Evolutionary conservation across 1,284 basidiomycete species (phyloP), one percentile per base, ranked within the genome.

Genomic region (Sparassis latifolia): DNA sequence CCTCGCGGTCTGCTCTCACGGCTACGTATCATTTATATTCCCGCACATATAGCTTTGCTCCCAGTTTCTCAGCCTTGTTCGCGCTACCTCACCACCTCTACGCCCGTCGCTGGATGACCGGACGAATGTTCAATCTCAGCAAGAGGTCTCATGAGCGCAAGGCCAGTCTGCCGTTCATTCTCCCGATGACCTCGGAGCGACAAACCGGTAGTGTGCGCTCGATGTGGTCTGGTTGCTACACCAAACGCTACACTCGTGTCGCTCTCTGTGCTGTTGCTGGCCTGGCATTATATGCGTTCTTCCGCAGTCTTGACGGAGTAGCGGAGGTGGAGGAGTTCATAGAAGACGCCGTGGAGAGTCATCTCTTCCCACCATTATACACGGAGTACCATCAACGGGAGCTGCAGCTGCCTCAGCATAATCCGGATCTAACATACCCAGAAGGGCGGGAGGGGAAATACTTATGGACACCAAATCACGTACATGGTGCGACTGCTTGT

Each of bases 401-500:
- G 56, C 66, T 72, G 43, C 55, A 48, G 12, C 56, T 80, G 1
- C 74, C 78, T 0, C 76, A 80, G 42, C 72, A 79, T 55, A 62
- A 75, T 52, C 64, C 69, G 1, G 60, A 66, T 10, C 52, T 71
- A 4, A 70, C 72, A 1, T 67, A 60, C 31, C 72, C 73, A 1
- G 75, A 77, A 41, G 77, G 74, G 0, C 60, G 62, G 5, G 58
- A 71, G 33, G 71, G 70, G 0, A 71, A 71, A 51, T 82, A 74
- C 55, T 59, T 82, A 4, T 78, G 69, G 62, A 68, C 68, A 33
- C 63, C 73, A 1, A 81, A 80, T 44, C 78, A 82, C 57, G 68
- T 72, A n/a, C 61, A 56, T 0, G 56, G 75, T 77, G 48, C 49
- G 71, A 55, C 3, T 3, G 4, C 2, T 20, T 20, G 10, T 32